Evolutionary conservation across 2,329 filamentous ascomycete species (phyloP), one percentile per base, ranked within the genome.

Genomic region (Cordyceps cateniannulata): DNA sequence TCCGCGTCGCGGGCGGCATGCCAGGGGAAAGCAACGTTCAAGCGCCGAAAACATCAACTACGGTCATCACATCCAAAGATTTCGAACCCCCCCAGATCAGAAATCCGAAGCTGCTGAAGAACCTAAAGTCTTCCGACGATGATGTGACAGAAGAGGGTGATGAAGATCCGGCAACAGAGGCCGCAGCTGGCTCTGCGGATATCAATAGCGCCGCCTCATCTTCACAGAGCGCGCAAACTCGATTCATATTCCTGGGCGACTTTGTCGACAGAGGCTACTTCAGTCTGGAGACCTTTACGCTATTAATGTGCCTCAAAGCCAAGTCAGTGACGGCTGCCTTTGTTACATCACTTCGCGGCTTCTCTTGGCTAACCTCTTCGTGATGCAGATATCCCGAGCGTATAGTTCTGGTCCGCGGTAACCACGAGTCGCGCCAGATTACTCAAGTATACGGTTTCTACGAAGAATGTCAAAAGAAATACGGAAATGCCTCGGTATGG

Each of bases 361-460:
- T 1, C 16, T 38, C 18, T 7, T 18, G 7, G 25, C 60, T 62
- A 55, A 62, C 25, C 3, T n/a, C 12, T 32, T 14, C 3, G 38
- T 35, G 9, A 38, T 25, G 5, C 65, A 93, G 95, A 79, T 99
- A 98, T 76, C 95, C 95, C 6, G 87, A 96, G 67, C 88, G 93
- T 67, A 96, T 99, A 59, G 92, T 98, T 69, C 86, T 99, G 10
- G 96, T 99, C 66, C 90, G 95, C 66, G 95, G 95, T 64, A 99
- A 99, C 75, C 95, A 99, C 78, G 95, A 99, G 76, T 97, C 92
- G 27, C 88, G 95, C 65, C 95, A 96, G 69, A 96, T 99, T 65
- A 99, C 95, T 9, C 95, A 99, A 71, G 96, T 96, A 24, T 99
- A 99, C 74, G 95, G 95, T 59, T 99, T 99, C 76, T 99, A 99